Evolutionary conservation across 2,329 filamentous ascomycete species (phyloP), one percentile per base, ranked within the genome.

Genomic region (Trichophyton simii): DNA sequence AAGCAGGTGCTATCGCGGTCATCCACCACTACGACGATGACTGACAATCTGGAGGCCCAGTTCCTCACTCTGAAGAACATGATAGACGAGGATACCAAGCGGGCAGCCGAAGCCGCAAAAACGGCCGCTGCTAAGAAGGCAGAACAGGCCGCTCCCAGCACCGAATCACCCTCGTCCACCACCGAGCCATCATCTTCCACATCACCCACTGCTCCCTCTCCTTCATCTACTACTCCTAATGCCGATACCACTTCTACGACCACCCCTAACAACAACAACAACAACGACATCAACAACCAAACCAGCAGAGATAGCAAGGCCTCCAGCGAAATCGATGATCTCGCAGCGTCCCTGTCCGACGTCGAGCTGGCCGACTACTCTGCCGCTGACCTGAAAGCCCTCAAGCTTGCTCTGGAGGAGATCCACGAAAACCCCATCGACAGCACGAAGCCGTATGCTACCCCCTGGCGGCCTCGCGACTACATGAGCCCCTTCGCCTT

Each of bases 401-500:
- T 79, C 58, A 74, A 75, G 52, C 72, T 74, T 22, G 86, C 89
- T 22, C 80, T 94, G 55, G 76, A 79, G 60, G 78, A 82, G 67
- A 82, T 88, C 69, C 78, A 80, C 61, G 83, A 90, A 71, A 95
- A 96, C 76, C 87, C 89, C 0, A 76, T 87, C 63, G 89, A 96
- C 74, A 73, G 76, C 28, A 77, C 74, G 62, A 95, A 95, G 76
- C 89, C 94, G 2, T 99, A 99, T 72, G 82, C 82, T 3, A 96
- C 91, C 1, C 94, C 94, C 11, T 99, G 94, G 94, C 78, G 82
- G 66, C 94, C 94, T 11, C 82, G 91, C 61, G 82, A 87, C 59
- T 97, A 83, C 75, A 95, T 99, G 88, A 81, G 83, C 59, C 86
- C 91, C 0, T 99, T 99, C 75, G 91, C 91, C 25, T 96, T 96